A percentile compares a stretch with the other conserved stretches of the same genome.
Conservation (phyloP, 2,329 filamentous ascomycete genomes). For the Madurella fahalii region DNA sequence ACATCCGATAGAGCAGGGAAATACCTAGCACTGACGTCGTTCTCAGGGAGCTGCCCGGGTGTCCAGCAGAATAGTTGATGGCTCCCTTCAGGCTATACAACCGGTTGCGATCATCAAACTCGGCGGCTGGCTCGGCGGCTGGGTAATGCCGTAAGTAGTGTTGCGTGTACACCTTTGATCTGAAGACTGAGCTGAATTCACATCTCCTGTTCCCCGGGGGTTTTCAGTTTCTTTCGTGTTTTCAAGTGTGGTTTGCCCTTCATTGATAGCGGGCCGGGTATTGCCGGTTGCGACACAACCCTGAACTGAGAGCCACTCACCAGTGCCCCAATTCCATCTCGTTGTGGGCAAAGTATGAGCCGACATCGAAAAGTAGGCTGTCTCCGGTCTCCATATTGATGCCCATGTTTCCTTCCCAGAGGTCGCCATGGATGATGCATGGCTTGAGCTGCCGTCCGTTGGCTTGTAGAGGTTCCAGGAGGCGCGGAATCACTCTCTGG, state of each 20-base stretch:
- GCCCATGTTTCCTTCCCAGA: conserved; percentile 40
- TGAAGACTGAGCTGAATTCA: conserved; percentile 11
- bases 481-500: conserved; percentile 30
- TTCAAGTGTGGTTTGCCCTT: too few relatives aligned
- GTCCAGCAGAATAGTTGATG: conserved; percentile 18
- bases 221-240: too few relatives aligned
- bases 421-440: conserved; percentile 37
- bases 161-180: conserved; percentile 5
- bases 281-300: too few relatives aligned
- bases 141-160: conserved; percentile 12
- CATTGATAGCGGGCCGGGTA: too few relatives aligned
- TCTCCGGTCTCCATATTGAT: conserved; percentile 29
- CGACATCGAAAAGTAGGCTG: conserved; percentile 36
- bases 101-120: conserved; percentile 19
- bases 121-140: conserved; percentile 9
- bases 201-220: conserved; percentile 30
- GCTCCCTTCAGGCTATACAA: conserved; percentile 21
- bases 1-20: too few relatives aligned
- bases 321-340: conserved; percentile 35
- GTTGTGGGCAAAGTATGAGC: conserved; percentile 38
- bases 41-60: conserved; percentile 1
- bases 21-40: conserved; percentile 16
- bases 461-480: conserved; percentile 25
- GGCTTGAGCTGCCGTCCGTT: conserved; percentile 28
- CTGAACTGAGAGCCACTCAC: too few relatives aligned